A percentile compares a stretch with the other conserved stretches of the same genome.
These are phyloP conservation scores for Pugionium cornutum DNA, from an alignment of 345 rosid species.

Conservation along the genomic window DNA sequence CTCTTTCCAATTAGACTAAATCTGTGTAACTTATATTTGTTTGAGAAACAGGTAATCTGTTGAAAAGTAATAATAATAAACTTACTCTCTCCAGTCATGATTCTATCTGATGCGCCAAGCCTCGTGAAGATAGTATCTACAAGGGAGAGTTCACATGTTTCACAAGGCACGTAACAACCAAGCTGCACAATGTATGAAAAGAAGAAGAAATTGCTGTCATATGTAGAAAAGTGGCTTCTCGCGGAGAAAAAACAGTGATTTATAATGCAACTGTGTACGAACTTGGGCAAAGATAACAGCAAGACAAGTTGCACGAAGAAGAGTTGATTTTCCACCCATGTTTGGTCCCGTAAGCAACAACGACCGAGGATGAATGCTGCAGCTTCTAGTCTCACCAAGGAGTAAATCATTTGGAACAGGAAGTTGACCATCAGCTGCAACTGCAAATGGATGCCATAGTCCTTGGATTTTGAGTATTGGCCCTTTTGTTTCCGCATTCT, in stretches of 20 bases:
- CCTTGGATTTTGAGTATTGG: constrained; percentile 71
- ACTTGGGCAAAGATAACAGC: constrained; percentile 92
- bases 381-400: constrained; percentile 64
- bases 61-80: neutral
- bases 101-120: constrained; percentile 89
- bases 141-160: constrained; percentile 64
- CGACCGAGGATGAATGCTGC: constrained; percentile 53
- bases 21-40: neutral
- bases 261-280: constrained; percentile 18
- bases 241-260: neutral
- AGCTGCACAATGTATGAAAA: constrained; percentile 49
- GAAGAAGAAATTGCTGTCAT: neutral
- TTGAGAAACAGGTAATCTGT: neutral
- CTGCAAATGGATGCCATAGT: constrained; percentile 92
- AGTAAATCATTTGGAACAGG: constrained; percentile 81
- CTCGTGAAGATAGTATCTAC: constrained; percentile 88
- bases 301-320: constrained; percentile 85
- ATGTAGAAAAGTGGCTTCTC: neutral
- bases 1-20: constrained; percentile 3
- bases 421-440: constrained; percentile 61
- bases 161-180: constrained; percentile 83
- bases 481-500: constrained; percentile 46
- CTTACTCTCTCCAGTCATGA: constrained; percentile 97
- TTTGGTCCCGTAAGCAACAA: constrained; percentile 92
- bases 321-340: constrained; percentile 99